Percentiles rank a stretch among this genome's conserved stretches.
These are phyloP conservation scores for Rhodofomes roseus DNA, from an alignment of 1,284 basidiomycete genomes.

Conservation along the genomic window DNA sequence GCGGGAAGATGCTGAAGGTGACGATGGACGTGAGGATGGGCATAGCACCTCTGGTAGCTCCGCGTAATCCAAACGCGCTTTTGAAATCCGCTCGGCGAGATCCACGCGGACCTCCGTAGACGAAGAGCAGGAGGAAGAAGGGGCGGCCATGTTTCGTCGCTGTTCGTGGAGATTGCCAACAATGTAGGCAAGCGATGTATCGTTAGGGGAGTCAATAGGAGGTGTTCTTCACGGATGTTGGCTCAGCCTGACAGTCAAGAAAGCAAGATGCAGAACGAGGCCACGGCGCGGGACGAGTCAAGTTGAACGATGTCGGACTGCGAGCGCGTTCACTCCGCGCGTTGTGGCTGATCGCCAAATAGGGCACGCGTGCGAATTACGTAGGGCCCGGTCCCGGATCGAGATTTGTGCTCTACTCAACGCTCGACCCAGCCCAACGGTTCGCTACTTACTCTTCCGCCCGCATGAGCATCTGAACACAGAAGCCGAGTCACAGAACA, in stretches of 20 bases:
- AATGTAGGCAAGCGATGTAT: background rate
- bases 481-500: background rate
- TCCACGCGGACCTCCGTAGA: background rate
- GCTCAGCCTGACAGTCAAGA: background rate
- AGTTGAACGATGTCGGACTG: background rate
- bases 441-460: background rate
- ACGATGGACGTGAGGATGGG: slow-evolving; percentile 19
- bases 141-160: background rate
- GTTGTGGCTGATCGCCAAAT: background rate
- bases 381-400: background rate
- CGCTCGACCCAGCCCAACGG: background rate
- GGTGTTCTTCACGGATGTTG: too few species aligned
- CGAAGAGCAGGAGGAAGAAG: slow-evolving; percentile 6
- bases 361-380: background rate
- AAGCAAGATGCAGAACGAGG: background rate
- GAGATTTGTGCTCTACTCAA: background rate
- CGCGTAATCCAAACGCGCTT: slow-evolving; percentile 10
- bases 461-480: background rate
- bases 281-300: background rate
- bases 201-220: too few species aligned
- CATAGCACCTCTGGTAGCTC: slow-evolving; percentile 17
- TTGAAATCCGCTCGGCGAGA: slow-evolving; percentile 13
- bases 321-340: background rate
- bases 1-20: slow-evolving; percentile 16
- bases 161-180: background rate